These are phyloP conservation scores for Escovopsis weberi DNA, from an alignment of 2,329 filamentous ascomycete genomes.

Conservation along the genomic window DNA sequence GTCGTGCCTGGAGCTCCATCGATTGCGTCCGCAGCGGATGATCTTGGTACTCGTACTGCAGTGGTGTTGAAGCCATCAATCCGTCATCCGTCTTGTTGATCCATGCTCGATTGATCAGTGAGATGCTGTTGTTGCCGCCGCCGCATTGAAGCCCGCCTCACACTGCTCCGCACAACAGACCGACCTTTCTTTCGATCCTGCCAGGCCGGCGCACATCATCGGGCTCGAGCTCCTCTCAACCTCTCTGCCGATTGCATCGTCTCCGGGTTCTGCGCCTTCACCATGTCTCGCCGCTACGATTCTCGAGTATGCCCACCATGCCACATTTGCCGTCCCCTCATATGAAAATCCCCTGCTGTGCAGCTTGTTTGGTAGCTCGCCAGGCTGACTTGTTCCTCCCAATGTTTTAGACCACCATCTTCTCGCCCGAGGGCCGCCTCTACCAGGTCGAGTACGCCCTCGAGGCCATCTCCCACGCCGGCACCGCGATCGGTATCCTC, in stretches of 20 bases:
- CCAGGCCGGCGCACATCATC: no score
- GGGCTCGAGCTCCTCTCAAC: no score
- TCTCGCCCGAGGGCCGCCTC: conserved; percentile 94
- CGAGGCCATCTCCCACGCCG: conserved; percentile 96
- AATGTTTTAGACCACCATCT: conserved; percentile 79
- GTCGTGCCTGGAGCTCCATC: conserved; percentile 30
- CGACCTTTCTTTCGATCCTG: no score
- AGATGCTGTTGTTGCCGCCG: no score
- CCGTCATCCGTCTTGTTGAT: no score
- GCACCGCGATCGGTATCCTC: conserved; percentile 89
- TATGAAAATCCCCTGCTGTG: neutral
- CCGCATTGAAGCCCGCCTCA: neutral
- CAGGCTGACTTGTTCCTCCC: neutral
- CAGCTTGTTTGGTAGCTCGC: neutral
- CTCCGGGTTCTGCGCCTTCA: conserved; percentile 14
- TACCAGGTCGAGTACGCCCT: conserved; percentile 99
- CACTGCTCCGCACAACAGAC: neutral
- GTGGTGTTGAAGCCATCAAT: no score
- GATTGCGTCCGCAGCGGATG: neutral
- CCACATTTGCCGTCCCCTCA: conserved; percentile 14
- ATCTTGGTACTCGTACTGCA: no score
- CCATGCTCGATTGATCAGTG: neutral
- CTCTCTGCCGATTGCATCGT: no score
- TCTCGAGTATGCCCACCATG: conserved; percentile 75
- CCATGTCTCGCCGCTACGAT: conserved; percentile 95